Percentiles rank a stretch among this genome's conserved stretches.
Evolutionary conservation across 2,329 filamentous ascomycete species (phyloP).

Genomic region (Phyllosticta citrichinensis): DNA sequence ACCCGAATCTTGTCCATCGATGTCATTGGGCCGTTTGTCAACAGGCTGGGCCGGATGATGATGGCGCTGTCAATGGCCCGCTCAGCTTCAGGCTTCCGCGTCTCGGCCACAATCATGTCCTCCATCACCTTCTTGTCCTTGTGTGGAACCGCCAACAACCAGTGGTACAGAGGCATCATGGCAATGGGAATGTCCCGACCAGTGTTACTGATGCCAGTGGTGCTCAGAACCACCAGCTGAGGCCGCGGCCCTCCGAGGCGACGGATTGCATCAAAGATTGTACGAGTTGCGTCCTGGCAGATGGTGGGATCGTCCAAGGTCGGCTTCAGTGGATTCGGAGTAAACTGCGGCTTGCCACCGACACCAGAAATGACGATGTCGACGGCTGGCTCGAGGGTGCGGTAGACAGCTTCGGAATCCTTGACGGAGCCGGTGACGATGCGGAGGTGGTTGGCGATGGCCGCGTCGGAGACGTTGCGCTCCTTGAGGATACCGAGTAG

Average conservation of each 20-base stretch:
- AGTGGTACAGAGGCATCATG: constrained; percentile 26
- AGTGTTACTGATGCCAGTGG: constrained; percentile 26
- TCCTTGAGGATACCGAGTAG: constrained; percentile 33
- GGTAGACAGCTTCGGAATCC: constrained; percentile 17
- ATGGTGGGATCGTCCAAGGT: constrained; percentile 24
- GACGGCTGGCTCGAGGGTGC: constrained; percentile 20
- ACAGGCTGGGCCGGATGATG: constrained; percentile 28
- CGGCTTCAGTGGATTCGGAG: constrained; percentile 17
- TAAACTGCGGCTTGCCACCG: constrained; percentile 26
- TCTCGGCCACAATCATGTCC: constrained; percentile 18
- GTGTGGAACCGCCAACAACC: constrained; percentile 26
- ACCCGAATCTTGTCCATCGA: constrained; percentile 22
- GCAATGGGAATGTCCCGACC: constrained; percentile 27
- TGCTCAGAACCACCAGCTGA: constrained; percentile 24
- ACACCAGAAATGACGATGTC: constrained; percentile 40
- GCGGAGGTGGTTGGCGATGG: constrained; percentile 32
- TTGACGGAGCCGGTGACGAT: constrained; percentile 40
- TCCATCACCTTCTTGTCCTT: constrained; percentile 32
- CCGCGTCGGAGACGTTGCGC: constrained; percentile 29
- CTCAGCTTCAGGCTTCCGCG: constrained; percentile 13
- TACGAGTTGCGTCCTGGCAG: constrained; percentile 23
- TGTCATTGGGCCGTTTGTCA: constrained; percentile 22
- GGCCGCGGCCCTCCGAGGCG: constrained; percentile 2
- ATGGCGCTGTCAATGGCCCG: constrained; percentile 16
- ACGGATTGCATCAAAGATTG: constrained; percentile 23